A percentile compares a stretch with the other conserved stretches of the same genome.
Evolutionary conservation across 495 filamentous ascomycete species (phyloP).

Genomic region (Penicillium desertorum): DNA sequence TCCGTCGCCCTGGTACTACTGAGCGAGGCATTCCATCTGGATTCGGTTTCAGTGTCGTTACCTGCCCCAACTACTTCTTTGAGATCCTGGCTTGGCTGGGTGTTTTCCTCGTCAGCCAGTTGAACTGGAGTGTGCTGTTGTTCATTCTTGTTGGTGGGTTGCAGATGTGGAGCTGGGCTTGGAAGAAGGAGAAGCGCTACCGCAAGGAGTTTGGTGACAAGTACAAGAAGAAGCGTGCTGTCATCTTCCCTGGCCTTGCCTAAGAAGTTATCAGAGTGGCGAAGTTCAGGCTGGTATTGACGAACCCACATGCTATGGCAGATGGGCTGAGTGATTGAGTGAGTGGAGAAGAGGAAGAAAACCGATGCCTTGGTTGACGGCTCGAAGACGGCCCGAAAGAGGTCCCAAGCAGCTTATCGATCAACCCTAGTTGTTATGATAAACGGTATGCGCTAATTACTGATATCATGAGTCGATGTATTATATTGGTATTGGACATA

Average conservation of each 20-base stretch:
- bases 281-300: not conserved
- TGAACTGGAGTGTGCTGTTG: constrained; percentile 70
- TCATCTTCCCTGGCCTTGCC: constrained; percentile 70
- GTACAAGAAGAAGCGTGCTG: constrained; percentile 85
- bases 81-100: constrained; percentile 84
- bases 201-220: constrained; percentile 83
- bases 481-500: constrained; percentile 22
- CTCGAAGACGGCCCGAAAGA: not conserved
- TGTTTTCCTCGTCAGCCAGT: constrained; percentile 66
- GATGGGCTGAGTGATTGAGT: not conserved
- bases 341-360: not conserved
- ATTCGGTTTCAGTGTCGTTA: constrained; percentile 82
- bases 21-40: constrained; percentile 85
- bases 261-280: constrained; percentile 28
- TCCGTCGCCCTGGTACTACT: constrained; percentile 77
- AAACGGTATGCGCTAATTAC: not conserved
- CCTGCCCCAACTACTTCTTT: constrained; percentile 97
- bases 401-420: not conserved
- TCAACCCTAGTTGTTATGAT: not conserved
- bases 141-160: constrained; percentile 66
- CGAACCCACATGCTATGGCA: not conserved
- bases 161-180: constrained; percentile 84
- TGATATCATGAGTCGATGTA: constrained; percentile 16
- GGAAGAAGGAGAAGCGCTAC: constrained; percentile 88
- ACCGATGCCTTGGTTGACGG: not conserved